A percentile compares a stretch with the other conserved stretches of the same genome.
phyloP scores from a whole-genome alignment of 2,329 filamentous ascomycete genomes.

The Bipolaris cookei region DNA sequence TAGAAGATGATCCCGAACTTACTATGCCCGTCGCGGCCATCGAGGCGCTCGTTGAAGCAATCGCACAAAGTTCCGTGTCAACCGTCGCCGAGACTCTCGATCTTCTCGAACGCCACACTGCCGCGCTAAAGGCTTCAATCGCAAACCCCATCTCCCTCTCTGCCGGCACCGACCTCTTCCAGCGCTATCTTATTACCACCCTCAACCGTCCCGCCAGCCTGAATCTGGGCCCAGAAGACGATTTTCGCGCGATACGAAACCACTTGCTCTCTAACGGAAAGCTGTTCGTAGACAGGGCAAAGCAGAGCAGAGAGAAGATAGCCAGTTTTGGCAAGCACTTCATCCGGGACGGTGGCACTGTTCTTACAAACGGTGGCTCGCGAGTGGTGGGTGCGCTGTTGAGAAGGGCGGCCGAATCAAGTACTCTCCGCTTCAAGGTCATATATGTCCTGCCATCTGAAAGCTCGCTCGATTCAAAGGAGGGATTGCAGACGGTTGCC shows the following conservation, averaged over 20 bases:
- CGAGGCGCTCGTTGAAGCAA: slow-evolving; percentile 85
- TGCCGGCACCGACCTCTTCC: slow-evolving; percentile 93
- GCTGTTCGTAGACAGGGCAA: slow-evolving; percentile 85
- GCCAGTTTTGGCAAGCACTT: slow-evolving; percentile 79
- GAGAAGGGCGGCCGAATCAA: slow-evolving; percentile 72
- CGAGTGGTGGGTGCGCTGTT: slow-evolving; percentile 82
- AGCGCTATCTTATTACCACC: slow-evolving; percentile 85
- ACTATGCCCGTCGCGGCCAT: slow-evolving; percentile 97
- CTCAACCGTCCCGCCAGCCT: slow-evolving; percentile 59
- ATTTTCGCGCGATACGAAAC: slow-evolving; percentile 81
- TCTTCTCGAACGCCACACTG: slow-evolving; percentile 77
- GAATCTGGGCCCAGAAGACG: slow-evolving; percentile 59
- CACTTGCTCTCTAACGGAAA: slow-evolving; percentile 86
- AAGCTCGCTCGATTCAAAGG: slow-evolving; percentile 51
- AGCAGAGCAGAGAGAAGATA: slow-evolving; percentile 82
- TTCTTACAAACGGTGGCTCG: slow-evolving; percentile 91
- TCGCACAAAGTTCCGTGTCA: slow-evolving; percentile 77
- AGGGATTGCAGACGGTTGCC: slow-evolving; percentile 73
- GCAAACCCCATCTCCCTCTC: slow-evolving; percentile 90
- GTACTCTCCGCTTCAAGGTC: slow-evolving; percentile 75
- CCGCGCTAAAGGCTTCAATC: slow-evolving; percentile 76
- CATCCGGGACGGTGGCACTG: slow-evolving; percentile 76
- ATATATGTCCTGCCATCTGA: slow-evolving; percentile 66
- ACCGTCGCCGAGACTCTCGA: slow-evolving; percentile 95
- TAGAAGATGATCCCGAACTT: slow-evolving; percentile 75